Evolutionary conservation across 2,329 filamentous ascomycete genomes (phyloP).

Genomic region (Boeremia lycopersici): DNA sequence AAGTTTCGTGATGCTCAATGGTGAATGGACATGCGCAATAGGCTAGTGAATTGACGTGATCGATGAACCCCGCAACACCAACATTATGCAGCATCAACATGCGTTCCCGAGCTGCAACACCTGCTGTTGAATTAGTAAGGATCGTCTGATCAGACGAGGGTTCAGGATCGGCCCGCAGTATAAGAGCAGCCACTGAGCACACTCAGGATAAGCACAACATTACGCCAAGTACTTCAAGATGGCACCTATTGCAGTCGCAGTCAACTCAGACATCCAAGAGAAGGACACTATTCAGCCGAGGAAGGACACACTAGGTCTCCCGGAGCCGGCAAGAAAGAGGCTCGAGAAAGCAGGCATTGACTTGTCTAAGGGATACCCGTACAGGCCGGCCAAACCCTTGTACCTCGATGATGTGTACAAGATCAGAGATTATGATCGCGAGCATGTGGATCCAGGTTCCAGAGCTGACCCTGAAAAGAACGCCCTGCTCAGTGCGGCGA

Average conservation of each 20-base stretch:
- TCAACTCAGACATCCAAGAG: conserved; percentile 56
- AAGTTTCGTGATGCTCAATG: conserved; percentile 25
- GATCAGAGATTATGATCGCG: conserved; percentile 59
- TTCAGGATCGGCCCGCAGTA: conserved; percentile 5
- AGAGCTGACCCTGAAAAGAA: conserved; percentile 60
- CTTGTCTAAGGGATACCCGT: conserved; percentile 72
- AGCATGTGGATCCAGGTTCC: conserved; percentile 45
- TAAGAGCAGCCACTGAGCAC: conserved; percentile 18
- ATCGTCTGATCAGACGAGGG: conserved; percentile 8
- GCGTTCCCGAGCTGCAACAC: conserved; percentile 13
- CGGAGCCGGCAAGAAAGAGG: conserved; percentile 61
- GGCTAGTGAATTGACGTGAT: conserved; percentile 42
- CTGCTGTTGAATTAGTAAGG: conserved; percentile 23
- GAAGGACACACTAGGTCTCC: conserved; percentile 69
- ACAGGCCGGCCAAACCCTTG: conserved; percentile 69
- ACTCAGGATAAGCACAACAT: not conserved
- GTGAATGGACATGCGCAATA: conserved; percentile 39
- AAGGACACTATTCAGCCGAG: conserved; percentile 66
- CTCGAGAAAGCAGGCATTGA: conserved; percentile 73
- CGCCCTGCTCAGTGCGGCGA: conserved; percentile 41
- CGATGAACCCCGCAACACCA: conserved; percentile 41
- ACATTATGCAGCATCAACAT: conserved; percentile 12
- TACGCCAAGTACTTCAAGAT: conserved; percentile 43
- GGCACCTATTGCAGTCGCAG: conserved; percentile 64
- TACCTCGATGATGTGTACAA: conserved; percentile 73